phyloP scores from a whole-genome alignment of 2,329 filamentous ascomycete genomes.

The Lasiodiplodia citricola region DNA sequence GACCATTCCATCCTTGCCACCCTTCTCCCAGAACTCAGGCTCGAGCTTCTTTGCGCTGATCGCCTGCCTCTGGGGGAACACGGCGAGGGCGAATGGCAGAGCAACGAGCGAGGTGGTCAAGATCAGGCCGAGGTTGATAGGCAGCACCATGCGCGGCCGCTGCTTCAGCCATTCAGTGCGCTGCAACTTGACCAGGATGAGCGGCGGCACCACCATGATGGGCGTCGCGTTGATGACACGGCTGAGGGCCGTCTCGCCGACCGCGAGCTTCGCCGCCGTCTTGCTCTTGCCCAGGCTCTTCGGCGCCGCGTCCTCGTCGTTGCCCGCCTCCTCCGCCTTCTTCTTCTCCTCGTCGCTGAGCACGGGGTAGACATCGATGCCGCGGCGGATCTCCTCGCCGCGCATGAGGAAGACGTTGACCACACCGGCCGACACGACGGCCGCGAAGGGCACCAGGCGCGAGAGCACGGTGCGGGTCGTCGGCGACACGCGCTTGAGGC shows the following conservation, averaged over 20 bases:
- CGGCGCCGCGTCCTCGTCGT: conserved; percentile 61
- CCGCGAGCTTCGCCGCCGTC: conserved; percentile 85
- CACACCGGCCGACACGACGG: conserved; percentile 87
- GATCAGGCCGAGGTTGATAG: conserved; percentile 87
- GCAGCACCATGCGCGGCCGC: conserved; percentile 76
- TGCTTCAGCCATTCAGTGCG: conserved; percentile 79
- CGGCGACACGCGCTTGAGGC: conserved; percentile 76
- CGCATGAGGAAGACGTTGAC: conserved; percentile 99
- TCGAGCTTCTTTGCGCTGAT: conserved; percentile 79
- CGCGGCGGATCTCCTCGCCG: conserved; percentile 88
- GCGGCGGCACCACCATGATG: conserved; percentile 94
- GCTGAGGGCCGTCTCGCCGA: conserved; percentile 89
- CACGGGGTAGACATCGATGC: conserved; percentile 90
- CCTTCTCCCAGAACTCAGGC: conserved; percentile 81
- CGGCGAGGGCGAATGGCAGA: conserved; percentile 84
- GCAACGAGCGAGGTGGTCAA: conserved; percentile 86
- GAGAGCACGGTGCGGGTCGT: conserved; percentile 76
- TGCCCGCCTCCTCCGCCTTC: conserved; percentile 67
- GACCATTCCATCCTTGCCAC: conserved; percentile 81
- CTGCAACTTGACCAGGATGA: conserved; percentile 85
- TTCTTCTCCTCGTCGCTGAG: conserved; percentile 72
- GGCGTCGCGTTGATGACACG: conserved; percentile 93
- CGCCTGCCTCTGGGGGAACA: conserved; percentile 89
- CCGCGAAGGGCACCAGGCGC: conserved; percentile 94
- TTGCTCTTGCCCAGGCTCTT: conserved; percentile 82